These are phyloP conservation scores for Chaetomium sp. DNA, from an alignment of 2,329 filamentous ascomycete species.

Conservation along the genomic window DNA sequence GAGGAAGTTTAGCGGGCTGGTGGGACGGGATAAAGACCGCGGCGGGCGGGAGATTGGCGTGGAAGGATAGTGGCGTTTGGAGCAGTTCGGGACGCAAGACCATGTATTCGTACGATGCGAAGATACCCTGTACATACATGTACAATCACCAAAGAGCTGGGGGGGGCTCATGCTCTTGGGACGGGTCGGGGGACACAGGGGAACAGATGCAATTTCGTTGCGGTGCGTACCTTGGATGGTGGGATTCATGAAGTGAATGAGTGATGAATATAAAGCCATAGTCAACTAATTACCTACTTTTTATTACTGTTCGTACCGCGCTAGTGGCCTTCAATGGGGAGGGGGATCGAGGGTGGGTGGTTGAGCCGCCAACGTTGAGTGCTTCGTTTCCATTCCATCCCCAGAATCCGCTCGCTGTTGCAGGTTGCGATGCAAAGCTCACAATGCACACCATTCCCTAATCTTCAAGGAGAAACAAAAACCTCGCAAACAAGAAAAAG, in stretches of 20 bases:
- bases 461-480: too few relatives aligned
- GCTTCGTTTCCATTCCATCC: too few relatives aligned
- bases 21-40: conserved; percentile 22
- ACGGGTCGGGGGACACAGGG: background rate
- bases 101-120: background rate
- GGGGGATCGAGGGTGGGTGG: too few relatives aligned
- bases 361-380: too few relatives aligned
- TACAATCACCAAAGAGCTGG: background rate
- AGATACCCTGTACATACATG: background rate
- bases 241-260: background rate
- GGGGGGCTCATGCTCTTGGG: background rate
- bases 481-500: too few relatives aligned
- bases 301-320: too few relatives aligned
- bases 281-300: background rate
- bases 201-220: background rate
- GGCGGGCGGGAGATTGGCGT: background rate
- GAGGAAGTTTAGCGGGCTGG: conserved; percentile 29
- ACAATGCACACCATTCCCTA: too few relatives aligned
- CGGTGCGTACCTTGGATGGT: background rate
- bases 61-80: background rate
- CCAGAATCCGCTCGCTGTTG: too few relatives aligned
- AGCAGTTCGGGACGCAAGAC: background rate
- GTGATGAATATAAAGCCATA: background rate
- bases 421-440: too few relatives aligned
- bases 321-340: too few relatives aligned